Evolutionary conservation across 2,329 filamentous ascomycete genomes (phyloP), one percentile per base, ranked within the genome.

Genomic region (Elsinoe ampelina): DNA sequence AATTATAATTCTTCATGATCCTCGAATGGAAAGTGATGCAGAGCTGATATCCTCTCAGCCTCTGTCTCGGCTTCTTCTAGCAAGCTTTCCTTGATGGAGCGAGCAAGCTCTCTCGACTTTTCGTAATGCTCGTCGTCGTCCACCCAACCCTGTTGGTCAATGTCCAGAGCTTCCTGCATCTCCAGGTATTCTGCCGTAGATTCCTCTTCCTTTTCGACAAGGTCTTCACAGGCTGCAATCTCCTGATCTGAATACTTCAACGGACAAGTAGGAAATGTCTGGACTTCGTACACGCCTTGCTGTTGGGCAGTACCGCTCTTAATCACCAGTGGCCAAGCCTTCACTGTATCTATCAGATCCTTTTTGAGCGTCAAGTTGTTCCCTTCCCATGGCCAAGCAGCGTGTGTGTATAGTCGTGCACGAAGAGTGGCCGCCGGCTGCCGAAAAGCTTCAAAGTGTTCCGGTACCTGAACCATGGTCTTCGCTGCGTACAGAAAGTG

Each of bases 1-100:
- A 8, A 55, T 8, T 55, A 12, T 20, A 19, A 34, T 15, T 55
- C 52, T 34, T 17, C 39, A 19, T 55, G 52, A 26, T 50, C 35
- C n/a, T 39, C 13, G 17, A 50, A 58, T 12, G 51, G 57, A 35
- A 43, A 50, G 12, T 36, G 39, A 15, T 51, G 12, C 19, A 54
- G 26, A 13, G 52, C 35, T n/a, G 51, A 48, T 30, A 32, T 54
- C 15, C 45, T 35, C 19, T 57, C 56, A n/a, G 39, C 35, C 10
- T 43, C 47, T 26, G 47, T 57, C 5, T 57, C 43, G 20, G 47
- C 56, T 42, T 38, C 47, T 7, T 54, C 36, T 35, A 65, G 32
- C 5, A 59, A 61, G 54, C 64, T 57, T n/a, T 57, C 62, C 55
- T 68, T 70, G 22, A 67, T 57, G 12, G 66, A 26, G 8, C 60